A percentile compares a stretch with the other conserved stretches of the same genome.
phyloP scores from a whole-genome alignment of 2,329 filamentous ascomycete species.

The Cadophora luteo-olivacea region DNA sequence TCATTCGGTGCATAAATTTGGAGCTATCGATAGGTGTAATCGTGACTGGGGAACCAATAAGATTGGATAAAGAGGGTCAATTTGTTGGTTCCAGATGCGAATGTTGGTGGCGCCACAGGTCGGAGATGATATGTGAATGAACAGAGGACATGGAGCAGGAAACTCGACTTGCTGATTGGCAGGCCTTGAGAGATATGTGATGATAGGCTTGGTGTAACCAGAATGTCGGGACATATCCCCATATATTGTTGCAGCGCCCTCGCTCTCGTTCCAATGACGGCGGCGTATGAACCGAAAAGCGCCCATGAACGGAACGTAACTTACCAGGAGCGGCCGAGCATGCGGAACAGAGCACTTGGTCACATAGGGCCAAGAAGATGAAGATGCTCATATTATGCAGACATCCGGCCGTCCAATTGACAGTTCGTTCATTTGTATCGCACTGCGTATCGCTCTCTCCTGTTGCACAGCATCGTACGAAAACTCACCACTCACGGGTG shows the following conservation, averaged over 20 bases:
- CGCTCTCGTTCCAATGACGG: conserved; percentile 9
- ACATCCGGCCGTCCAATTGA: not conserved
- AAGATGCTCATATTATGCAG: not conserved
- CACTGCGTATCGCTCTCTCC: not conserved
- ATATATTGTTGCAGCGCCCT: not conserved
- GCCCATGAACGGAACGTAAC: not conserved
- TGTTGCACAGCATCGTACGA: not conserved
- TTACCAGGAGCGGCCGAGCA: conserved; percentile 4
- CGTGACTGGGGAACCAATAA: not conserved
- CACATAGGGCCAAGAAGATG: not conserved
- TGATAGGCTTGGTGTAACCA: conserved; percentile 14
- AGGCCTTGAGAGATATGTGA: not conserved
- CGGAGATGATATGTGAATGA: conserved; percentile 10
- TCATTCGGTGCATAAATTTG: not conserved
- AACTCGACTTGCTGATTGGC: not conserved
- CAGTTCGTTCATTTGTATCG: conserved; percentile 3
- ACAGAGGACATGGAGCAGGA: not conserved
- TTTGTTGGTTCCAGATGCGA: conserved; percentile 5
- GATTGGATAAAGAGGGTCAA: not conserved
- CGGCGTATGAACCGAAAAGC: not conserved
- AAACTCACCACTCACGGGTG: not conserved
- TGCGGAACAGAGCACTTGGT: too few relatives aligned
- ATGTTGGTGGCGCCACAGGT: conserved; percentile 6
- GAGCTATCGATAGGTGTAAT: conserved; percentile 2
- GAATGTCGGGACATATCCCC: conserved; percentile 3